These are phyloP conservation scores for Bocquillonia castaneifolia DNA, from an alignment of 441 rosid genomes.

Conservation along the genomic window DNA sequence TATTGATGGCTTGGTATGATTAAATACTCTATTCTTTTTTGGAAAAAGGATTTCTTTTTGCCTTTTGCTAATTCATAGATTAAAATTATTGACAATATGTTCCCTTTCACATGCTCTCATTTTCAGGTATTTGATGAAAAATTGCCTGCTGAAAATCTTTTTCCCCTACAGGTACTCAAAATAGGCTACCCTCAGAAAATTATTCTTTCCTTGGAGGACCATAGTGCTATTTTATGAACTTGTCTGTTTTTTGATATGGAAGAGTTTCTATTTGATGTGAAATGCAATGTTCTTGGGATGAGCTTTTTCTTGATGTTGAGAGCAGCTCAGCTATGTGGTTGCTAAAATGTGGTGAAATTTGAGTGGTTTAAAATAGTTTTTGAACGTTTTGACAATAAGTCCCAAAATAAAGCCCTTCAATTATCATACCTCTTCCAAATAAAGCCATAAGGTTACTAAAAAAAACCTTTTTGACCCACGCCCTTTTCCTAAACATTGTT, in stretches of 20 bases:
- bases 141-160: constrained; percentile 73
- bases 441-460: background rate
- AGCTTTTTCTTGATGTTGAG: background rate
- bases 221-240: background rate
- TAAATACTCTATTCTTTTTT: constrained; percentile 5
- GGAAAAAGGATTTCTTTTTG: too few relatives aligned
- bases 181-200: background rate
- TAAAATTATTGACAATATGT: constrained; percentile 15
- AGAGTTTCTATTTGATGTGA: background rate
- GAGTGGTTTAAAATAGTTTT: background rate
- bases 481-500: background rate
- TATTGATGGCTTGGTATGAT: constrained; percentile 89
- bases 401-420: background rate
- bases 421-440: background rate
- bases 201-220: background rate
- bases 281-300: background rate
- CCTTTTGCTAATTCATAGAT: background rate
- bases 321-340: too few relatives aligned
- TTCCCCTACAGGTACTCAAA: constrained; percentile 79
- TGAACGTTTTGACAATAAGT: background rate
- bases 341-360: background rate
- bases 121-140: constrained; percentile 84
- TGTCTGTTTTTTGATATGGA: background rate
- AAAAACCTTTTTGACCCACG: background rate
- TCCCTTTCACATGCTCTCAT: constrained; percentile 9